Evolutionary conservation across 495 filamentous ascomycete species (phyloP).

Genomic region (Acidiella bohemica): DNA sequence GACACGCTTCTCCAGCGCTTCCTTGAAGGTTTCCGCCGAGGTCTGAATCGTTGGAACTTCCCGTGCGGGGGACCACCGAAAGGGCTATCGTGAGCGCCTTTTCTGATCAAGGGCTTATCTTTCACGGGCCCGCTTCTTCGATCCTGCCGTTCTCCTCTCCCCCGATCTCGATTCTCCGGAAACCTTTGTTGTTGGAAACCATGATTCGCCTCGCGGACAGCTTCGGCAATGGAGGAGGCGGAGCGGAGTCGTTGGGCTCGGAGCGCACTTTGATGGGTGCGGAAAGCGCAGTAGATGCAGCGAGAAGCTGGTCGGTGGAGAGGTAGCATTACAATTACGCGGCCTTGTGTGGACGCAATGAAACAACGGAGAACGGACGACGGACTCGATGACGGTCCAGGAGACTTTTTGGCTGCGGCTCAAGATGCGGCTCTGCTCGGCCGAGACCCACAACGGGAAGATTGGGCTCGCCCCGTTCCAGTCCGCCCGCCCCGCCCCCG

Average conservation of each 20-base stretch:
- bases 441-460: neutral
- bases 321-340: conserved; percentile 7
- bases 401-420: neutral
- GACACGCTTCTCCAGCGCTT: conserved; percentile 6
- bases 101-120: neutral
- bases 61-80: too few relatives aligned
- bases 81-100: too few relatives aligned
- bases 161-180: too few relatives aligned
- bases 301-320: conserved; percentile 2
- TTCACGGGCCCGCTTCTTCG: neutral
- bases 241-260: conserved; percentile 10
- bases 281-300: conserved; percentile 25
- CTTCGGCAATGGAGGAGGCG: neutral
- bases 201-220: neutral
- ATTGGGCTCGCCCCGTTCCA: neutral
- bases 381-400: too few relatives aligned
- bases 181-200: neutral
- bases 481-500: neutral
- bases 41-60: too few relatives aligned
- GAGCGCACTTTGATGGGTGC: conserved; percentile 10
- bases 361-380: neutral
- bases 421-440: neutral
- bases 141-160: neutral
- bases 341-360: too few relatives aligned
- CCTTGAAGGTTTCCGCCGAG: too few relatives aligned